Conservation (phyloP, 2,329 filamentous ascomycete species). For the Trichoderma cornu-damae region DNA sequence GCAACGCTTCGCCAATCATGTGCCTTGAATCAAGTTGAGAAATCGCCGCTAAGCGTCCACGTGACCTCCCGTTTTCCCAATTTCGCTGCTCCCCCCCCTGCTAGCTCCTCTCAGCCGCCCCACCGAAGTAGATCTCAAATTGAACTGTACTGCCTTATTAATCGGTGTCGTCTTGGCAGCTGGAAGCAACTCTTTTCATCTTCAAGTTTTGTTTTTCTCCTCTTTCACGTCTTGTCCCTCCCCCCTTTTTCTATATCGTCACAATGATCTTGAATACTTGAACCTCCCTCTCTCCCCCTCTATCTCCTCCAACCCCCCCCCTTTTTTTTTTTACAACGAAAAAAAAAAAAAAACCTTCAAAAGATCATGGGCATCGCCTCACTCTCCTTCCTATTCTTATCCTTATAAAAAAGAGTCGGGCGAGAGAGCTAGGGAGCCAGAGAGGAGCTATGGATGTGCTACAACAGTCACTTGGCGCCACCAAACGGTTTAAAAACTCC, state of each 20-base stretch:
- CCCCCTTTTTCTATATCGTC: neutral
- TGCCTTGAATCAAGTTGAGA: neutral
- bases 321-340: no score
- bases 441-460: neutral
- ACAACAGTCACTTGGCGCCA: neutral
- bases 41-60: constrained; percentile 1
- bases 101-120: neutral
- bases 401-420: no score
- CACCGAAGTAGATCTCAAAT: neutral
- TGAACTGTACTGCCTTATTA: neutral
- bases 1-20: neutral
- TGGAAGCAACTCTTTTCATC: neutral
- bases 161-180: neutral
- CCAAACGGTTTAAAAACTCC: constrained; percentile 18
- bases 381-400: neutral
- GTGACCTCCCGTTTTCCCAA: neutral
- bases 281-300: no score
- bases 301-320: no score
- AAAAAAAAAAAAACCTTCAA: no score
- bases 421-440: neutral
- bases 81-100: neutral
- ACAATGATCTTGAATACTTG: no score
- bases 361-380: no score
- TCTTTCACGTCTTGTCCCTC: neutral
- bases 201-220: neutral